phyloP scores from a whole-genome alignment of 2,329 filamentous ascomycete genomes.

The Stylonectria norvegica region DNA sequence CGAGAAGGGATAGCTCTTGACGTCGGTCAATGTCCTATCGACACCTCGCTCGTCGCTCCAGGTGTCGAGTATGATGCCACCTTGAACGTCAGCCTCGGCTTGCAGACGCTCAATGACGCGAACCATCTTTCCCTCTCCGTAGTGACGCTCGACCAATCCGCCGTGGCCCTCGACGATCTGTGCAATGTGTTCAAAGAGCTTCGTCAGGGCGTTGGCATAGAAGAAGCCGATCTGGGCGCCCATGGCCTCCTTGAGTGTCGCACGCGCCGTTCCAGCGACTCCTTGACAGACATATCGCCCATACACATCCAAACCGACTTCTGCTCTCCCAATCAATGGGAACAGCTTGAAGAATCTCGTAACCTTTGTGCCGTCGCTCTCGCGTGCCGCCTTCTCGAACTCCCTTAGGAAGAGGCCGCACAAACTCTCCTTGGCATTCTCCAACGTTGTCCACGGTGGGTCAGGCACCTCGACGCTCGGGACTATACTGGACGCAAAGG shows the following conservation, averaged over 20 bases:
- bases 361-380: constrained; percentile 83
- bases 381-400: constrained; percentile 86
- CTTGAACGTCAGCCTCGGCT: constrained; percentile 92
- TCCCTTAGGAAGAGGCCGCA: constrained; percentile 89
- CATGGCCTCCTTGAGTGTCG: constrained; percentile 69
- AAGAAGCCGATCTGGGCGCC: constrained; percentile 72
- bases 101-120: constrained; percentile 91
- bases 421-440: constrained; percentile 82
- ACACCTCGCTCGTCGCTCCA: constrained; percentile 89
- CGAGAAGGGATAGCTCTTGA: constrained; percentile 96
- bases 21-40: constrained; percentile 83
- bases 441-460: constrained; percentile 79
- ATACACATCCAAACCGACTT: constrained; percentile 90
- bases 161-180: constrained; percentile 94
- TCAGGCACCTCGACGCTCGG: constrained; percentile 95
- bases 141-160: constrained; percentile 86
- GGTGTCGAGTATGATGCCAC: constrained; percentile 90
- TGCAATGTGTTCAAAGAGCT: constrained; percentile 94
- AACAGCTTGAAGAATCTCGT: constrained; percentile 98
- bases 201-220: constrained; percentile 86
- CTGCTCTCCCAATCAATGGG: constrained; percentile 82
- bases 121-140: constrained; percentile 88
- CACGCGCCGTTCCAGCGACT: constrained; percentile 78
- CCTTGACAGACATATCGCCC: constrained; percentile 95
- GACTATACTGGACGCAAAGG: constrained; percentile 88